A percentile compares a stretch with the other conserved stretches of the same genome.
Conservation (phyloP, 2,329 filamentous ascomycete genomes). For the Aspergillus tubingensis region DNA sequence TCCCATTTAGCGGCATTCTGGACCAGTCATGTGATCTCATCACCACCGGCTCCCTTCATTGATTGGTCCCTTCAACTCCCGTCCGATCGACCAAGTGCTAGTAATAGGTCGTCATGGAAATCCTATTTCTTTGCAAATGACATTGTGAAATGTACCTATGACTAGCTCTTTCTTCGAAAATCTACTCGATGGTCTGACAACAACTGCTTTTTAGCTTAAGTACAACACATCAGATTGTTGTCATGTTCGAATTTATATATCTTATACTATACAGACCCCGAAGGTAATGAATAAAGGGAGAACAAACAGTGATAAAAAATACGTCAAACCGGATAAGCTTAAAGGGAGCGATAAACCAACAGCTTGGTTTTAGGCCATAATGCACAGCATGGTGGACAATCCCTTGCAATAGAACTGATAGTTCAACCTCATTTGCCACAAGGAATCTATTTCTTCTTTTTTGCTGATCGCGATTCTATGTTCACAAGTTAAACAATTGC, state of each 20-base stretch:
- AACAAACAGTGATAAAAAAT: neutral
- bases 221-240: too few relatives aligned
- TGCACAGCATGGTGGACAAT: neutral
- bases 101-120: neutral
- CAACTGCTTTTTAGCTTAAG: too few relatives aligned
- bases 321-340: neutral
- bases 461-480: conserved; percentile 29
- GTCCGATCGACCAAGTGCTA: neutral
- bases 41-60: neutral
- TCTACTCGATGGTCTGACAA: too few relatives aligned
- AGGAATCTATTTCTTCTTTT: conserved; percentile 30
- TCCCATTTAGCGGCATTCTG: neutral
- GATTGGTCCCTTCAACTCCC: neutral
- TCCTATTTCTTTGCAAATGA: too few relatives aligned
- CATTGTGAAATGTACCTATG: too few relatives aligned
- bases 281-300: neutral
- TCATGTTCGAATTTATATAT: too few relatives aligned
- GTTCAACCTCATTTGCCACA: neutral
- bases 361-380: neutral
- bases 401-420: neutral
- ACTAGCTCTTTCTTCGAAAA: too few relatives aligned
- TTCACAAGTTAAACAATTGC: neutral
- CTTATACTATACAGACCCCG: neutral
- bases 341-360: neutral
- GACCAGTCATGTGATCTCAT: neutral